Percentiles rank a stretch among this genome's conserved stretches.
Evolutionary conservation across 2,329 filamentous ascomycete species (phyloP).

Genomic region (Aspergillus calidoustus): DNA sequence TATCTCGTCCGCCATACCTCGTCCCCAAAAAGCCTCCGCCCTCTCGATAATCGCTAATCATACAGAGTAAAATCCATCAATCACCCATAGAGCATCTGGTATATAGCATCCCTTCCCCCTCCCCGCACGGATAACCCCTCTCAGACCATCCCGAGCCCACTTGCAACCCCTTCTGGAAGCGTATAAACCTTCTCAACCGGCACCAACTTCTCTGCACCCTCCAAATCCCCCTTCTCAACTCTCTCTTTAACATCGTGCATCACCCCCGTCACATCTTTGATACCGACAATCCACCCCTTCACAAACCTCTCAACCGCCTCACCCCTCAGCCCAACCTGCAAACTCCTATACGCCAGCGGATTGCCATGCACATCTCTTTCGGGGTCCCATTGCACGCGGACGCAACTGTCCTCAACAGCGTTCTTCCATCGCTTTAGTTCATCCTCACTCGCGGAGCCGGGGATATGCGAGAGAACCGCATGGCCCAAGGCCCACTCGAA

Average conservation of each 20-base stretch:
- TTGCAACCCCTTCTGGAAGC: slow-evolving; percentile 18
- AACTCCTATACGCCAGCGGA: slow-evolving; percentile 57
- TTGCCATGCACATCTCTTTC: slow-evolving; percentile 56
- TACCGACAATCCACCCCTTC: slow-evolving; percentile 57
- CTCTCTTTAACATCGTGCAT: slow-evolving; percentile 56
- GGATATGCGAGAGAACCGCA: slow-evolving; percentile 35
- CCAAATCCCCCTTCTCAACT: slow-evolving; percentile 44
- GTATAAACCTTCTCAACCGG: slow-evolving; percentile 21
- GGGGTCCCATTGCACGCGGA: slow-evolving; percentile 69
- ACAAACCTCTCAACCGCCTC: slow-evolving; percentile 53
- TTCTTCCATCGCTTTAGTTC: slow-evolving; percentile 20
- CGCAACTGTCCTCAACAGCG: slow-evolving; percentile 32
- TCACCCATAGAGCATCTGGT: too few relatives aligned
- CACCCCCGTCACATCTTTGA: slow-evolving; percentile 63
- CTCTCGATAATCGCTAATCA: too few relatives aligned
- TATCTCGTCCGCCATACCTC: too few relatives aligned
- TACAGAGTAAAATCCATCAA: too few relatives aligned
- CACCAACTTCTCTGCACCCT: slow-evolving; percentile 26
- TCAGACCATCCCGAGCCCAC: slow-evolving; percentile 17
- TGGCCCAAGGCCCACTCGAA: slow-evolving; percentile 55
- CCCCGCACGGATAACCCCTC: too few relatives aligned
- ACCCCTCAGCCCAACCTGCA: slow-evolving; percentile 65
- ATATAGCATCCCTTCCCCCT: too few relatives aligned
- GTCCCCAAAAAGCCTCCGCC: too few relatives aligned
- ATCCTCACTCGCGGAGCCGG: slow-evolving; percentile 18